These are phyloP conservation scores for Xylaria scruposa DNA, from an alignment of 495 filamentous ascomycete genomes.

Conservation along the genomic window DNA sequence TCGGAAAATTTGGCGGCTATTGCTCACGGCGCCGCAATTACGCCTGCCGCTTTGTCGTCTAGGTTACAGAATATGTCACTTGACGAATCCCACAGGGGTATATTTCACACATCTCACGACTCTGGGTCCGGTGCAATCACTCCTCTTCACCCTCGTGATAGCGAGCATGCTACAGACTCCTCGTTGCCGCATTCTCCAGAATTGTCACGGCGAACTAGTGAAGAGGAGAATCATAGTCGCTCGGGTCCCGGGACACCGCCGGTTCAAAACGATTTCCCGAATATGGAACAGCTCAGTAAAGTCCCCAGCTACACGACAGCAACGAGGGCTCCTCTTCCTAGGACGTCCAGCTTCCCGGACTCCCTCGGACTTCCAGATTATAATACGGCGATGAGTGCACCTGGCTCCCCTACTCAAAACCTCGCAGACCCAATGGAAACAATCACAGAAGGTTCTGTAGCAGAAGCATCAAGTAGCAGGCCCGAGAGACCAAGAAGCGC, in stretches of 20 bases:
- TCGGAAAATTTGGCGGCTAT: conserved; percentile 72
- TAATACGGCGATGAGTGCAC: conserved; percentile 47
- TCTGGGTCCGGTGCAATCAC: conserved; percentile 41
- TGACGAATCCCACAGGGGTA: conserved; percentile 45
- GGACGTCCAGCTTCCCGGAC: conserved; percentile 34
- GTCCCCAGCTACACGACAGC: conserved; percentile 86
- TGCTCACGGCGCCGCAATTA: conserved; percentile 55
- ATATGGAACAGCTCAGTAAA: conserved; percentile 69
- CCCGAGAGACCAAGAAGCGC: conserved; percentile 33
- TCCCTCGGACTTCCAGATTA: conserved; percentile 50
- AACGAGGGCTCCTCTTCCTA: conserved; percentile 62
- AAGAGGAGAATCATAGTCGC: conserved; percentile 56
- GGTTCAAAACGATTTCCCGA: conserved; percentile 67
- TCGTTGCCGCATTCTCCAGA: conserved; percentile 45
- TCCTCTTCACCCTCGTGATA: conserved; percentile 36
- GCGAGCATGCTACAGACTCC: conserved; percentile 37
- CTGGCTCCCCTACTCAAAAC: conserved; percentile 40
- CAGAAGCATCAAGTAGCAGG: conserved; percentile 8
- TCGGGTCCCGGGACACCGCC: conserved; percentile 62
- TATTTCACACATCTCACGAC: conserved; percentile 36
- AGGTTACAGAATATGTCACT: conserved; percentile 66
- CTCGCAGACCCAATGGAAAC: conserved; percentile 43
- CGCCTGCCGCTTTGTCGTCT: conserved; percentile 67
- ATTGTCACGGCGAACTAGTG: conserved; percentile 66
- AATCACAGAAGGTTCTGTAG: conserved; percentile 33